Conservation (phyloP, 306 rosid genomes). For the Gastrolobium villosum region DNA sequence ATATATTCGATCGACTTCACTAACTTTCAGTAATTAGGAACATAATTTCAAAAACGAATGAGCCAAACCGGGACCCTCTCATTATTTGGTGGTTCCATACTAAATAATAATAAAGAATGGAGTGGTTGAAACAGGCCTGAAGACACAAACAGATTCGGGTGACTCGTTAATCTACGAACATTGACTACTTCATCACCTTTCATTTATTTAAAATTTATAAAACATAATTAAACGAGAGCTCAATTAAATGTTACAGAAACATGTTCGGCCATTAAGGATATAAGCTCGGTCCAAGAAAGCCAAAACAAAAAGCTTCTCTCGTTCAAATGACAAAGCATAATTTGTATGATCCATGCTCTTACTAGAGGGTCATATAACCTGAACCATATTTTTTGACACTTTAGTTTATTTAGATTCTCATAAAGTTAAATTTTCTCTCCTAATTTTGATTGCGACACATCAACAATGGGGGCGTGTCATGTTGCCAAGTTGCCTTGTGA, state of each 20-base stretch:
- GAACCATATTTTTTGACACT: not conserved
- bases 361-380: not conserved
- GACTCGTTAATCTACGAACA: conserved; percentile 33
- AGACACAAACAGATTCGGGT: conserved; percentile 39
- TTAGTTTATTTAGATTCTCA: not conserved
- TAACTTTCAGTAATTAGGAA: conserved; percentile 22
- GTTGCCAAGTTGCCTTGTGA: not conserved
- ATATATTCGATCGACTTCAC: conserved; percentile 29
- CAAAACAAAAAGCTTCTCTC: conserved; percentile 26
- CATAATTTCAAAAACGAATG: conserved; percentile 33
- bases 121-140: conserved; percentile 51
- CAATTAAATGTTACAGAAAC: conserved; percentile 5
- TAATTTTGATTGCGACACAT: not conserved
- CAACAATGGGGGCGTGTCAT: not conserved
- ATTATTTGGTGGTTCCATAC: not conserved
- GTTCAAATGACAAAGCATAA: not conserved
- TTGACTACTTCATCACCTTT: conserved; percentile 55
- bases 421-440: not conserved
- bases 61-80: conserved; percentile 28
- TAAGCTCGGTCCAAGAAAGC: conserved; percentile 42
- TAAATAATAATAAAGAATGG: conserved; percentile 14
- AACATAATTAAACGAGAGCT: conserved; percentile 35
- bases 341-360: not conserved
- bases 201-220: not conserved
- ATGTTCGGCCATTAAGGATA: conserved; percentile 18